These are phyloP conservation scores for Plectosphaerella cucumerina DNA, from an alignment of 2,329 filamentous ascomycete species.

Conservation along the genomic window DNA sequence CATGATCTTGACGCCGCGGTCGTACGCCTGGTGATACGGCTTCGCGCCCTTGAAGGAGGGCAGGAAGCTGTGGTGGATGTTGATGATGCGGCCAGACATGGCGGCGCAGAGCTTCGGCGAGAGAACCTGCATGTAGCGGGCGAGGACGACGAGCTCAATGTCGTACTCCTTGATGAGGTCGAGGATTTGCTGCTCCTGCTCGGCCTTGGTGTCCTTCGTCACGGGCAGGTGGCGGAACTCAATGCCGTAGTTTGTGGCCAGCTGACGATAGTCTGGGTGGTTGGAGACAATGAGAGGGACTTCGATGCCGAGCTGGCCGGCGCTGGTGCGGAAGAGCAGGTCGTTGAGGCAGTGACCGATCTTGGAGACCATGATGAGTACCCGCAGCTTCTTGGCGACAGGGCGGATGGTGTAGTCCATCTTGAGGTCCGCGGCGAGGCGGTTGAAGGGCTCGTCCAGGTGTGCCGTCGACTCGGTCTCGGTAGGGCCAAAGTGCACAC, in stretches of 20 bases:
- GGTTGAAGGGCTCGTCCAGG: slow-evolving; percentile 52
- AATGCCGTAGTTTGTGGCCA: slow-evolving; percentile 71
- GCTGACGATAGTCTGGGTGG: slow-evolving; percentile 66
- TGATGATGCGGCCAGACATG: slow-evolving; percentile 86
- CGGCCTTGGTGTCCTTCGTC: slow-evolving; percentile 69
- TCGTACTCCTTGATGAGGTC: slow-evolving; percentile 64
- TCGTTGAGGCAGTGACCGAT: slow-evolving; percentile 85
- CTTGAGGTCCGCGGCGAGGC: slow-evolving; percentile 57
- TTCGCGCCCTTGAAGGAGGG: slow-evolving; percentile 85
- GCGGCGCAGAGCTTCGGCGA: slow-evolving; percentile 68
- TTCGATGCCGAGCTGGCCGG: slow-evolving; percentile 69
- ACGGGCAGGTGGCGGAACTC: slow-evolving; percentile 79
- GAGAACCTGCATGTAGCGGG: slow-evolving; percentile 85
- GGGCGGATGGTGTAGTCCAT: slow-evolving; percentile 72
- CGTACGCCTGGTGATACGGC: slow-evolving; percentile 84
- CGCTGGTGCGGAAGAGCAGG: slow-evolving; percentile 73
- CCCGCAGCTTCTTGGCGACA: slow-evolving; percentile 64
- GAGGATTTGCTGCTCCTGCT: slow-evolving; percentile 69
- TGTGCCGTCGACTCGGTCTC: slow-evolving; percentile 43
- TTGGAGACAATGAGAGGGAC: slow-evolving; percentile 78
- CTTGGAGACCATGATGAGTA: slow-evolving; percentile 87
- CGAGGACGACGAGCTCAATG: slow-evolving; percentile 76
- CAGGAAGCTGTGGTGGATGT: slow-evolving; percentile 86
- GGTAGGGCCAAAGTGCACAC: slow-evolving; percentile 72
- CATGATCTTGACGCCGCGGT: slow-evolving; percentile 84